A percentile compares a stretch with the other conserved stretches of the same genome.
phyloP scores from a whole-genome alignment of 2,329 filamentous ascomycete species.

The Septoria linicola region DNA sequence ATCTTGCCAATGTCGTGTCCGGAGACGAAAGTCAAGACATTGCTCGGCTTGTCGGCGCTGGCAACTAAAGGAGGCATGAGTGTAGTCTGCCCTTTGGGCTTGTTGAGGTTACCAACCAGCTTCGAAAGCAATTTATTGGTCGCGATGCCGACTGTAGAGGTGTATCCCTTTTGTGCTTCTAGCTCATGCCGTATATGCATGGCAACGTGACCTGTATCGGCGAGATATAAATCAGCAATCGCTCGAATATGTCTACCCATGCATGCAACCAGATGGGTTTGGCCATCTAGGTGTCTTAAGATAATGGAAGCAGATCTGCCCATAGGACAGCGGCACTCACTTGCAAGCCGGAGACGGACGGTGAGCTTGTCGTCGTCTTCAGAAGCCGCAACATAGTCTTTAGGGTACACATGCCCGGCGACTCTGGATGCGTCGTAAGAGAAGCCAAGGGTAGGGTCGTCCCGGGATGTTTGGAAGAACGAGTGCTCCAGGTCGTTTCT shows the following conservation, averaged over 20 bases:
- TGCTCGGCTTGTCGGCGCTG: constrained; percentile 39
- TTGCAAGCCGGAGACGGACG: constrained; percentile 66
- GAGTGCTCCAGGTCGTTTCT: constrained; percentile 61
- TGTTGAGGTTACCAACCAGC: constrained; percentile 77
- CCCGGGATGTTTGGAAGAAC: constrained; percentile 74
- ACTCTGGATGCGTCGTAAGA: constrained; percentile 68
- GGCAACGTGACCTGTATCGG: constrained; percentile 69
- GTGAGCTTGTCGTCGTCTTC: constrained; percentile 25
- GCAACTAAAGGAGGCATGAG: constrained; percentile 61
- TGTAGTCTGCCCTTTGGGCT: constrained; percentile 84
- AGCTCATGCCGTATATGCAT: constrained; percentile 69
- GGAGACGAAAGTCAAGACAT: constrained; percentile 70
- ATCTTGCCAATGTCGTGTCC: constrained; percentile 73
- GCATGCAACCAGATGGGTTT: no score
- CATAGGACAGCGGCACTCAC: no score
- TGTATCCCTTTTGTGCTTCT: constrained; percentile 77
- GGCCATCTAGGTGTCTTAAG: no score
- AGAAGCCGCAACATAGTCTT: constrained; percentile 12
- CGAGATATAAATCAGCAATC: no score
- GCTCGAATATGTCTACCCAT: no score
- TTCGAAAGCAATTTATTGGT: constrained; percentile 87
- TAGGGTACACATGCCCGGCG: constrained; percentile 63
- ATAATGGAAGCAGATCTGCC: no score
- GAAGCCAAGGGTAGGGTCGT: constrained; percentile 79
- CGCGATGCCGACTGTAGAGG: constrained; percentile 81